These are phyloP conservation scores for Nemophila menziesii DNA, from an alignment of 257 asterid genomes.

Conservation along the genomic window DNA sequence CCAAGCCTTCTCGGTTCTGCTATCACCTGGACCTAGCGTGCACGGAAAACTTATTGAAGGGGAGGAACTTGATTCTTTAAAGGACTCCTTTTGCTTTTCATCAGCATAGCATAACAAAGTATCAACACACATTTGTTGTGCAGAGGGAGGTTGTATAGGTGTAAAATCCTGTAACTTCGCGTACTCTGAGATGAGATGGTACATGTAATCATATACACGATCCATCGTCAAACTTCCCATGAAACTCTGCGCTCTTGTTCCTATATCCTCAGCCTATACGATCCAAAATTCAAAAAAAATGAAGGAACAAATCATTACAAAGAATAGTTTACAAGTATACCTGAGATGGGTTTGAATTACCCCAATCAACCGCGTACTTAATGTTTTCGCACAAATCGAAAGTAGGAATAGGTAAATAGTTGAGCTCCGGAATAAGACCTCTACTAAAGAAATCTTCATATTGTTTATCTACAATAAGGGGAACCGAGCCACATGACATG, in stretches of 20 bases:
- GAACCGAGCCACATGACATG: slow-evolving; percentile 53
- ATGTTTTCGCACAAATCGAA: slow-evolving; percentile 34
- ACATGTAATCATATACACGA: slow-evolving; percentile 62
- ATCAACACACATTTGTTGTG: slow-evolving; percentile 33
- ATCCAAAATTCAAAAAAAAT: not conserved
- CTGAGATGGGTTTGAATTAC: slow-evolving; percentile 34
- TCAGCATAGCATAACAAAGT: slow-evolving; percentile 56
- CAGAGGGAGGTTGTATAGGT: slow-evolving; percentile 38
- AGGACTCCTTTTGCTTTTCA: slow-evolving; percentile 34
- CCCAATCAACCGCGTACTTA: slow-evolving; percentile 58
- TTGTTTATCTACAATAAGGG: slow-evolving; percentile 38
- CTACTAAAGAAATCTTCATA: slow-evolving; percentile 58
- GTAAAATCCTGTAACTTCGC: slow-evolving; percentile 41
- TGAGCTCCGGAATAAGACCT: slow-evolving; percentile 35
- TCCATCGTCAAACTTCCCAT: slow-evolving; percentile 50
- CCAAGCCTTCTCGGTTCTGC: not conserved
- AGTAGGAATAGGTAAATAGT: slow-evolving; percentile 31
- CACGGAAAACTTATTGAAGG: slow-evolving; percentile 39
- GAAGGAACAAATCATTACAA: not conserved
- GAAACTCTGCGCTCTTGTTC: slow-evolving; percentile 47
- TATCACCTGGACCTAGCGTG: slow-evolving; percentile 17
- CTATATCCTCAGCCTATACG: slow-evolving; percentile 49
- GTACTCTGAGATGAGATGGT: slow-evolving; percentile 40
- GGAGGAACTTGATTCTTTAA: slow-evolving; percentile 22
- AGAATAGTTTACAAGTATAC: no score